These are phyloP conservation scores for Ceriops tagal DNA, from an alignment of 345 rosid species.

Conservation along the genomic window DNA sequence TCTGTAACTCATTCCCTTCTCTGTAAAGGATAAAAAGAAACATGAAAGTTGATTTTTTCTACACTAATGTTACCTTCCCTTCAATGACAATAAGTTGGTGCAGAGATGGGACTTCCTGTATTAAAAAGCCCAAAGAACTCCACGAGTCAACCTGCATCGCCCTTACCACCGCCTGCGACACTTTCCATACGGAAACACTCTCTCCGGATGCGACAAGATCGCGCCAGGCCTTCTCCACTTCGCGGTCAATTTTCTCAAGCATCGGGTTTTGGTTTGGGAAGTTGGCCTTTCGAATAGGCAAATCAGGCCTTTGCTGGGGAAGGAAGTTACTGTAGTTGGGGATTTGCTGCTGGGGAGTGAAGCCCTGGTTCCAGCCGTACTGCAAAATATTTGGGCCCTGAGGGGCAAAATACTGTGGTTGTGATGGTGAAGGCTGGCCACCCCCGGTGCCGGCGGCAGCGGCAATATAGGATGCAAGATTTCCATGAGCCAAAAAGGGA, in stretches of 20 bases:
- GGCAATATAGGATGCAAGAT: not conserved
- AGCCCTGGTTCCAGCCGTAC: not conserved
- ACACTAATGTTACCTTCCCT: conserved; percentile 45
- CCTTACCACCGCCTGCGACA: conserved; percentile 42
- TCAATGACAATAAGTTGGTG: conserved; percentile 55
- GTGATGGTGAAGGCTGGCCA: conserved; percentile 16
- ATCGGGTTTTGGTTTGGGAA: conserved; percentile 23
- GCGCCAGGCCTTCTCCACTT: conserved; percentile 43
- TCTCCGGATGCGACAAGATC: conserved; percentile 44
- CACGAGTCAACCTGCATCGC: conserved; percentile 58
- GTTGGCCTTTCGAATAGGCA: conserved; percentile 21
- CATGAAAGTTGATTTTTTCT: not conserved
- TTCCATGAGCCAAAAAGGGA: too few species aligned
- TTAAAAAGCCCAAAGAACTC: conserved; percentile 60
- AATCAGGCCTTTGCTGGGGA: conserved; percentile 25
- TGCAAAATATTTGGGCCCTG: conserved; percentile 29
- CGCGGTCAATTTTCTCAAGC: conserved; percentile 38
- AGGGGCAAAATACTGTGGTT: conserved; percentile 21
- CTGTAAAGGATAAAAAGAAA: not conserved
- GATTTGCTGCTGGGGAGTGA: not conserved
- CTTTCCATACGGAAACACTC: conserved; percentile 61
- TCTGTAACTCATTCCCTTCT: too few species aligned
- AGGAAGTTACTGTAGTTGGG: conserved; percentile 22
- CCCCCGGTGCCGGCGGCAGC: conserved; percentile 20
- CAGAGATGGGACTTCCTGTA: conserved; percentile 73